Conservation (phyloP, 129 eudicot species). For the Solidago caesia region DNA sequence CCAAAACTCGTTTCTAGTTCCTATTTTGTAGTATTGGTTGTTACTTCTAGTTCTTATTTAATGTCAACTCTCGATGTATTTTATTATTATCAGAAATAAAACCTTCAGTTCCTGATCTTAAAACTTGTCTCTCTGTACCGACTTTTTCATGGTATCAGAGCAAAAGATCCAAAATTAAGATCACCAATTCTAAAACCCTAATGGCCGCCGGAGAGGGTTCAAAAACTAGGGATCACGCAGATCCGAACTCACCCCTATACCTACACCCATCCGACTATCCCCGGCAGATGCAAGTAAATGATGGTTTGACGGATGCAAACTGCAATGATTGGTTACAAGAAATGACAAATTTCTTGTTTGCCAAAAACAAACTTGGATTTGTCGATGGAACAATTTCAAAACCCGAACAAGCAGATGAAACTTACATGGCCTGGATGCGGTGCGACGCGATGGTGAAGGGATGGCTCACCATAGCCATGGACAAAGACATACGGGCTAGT, state of each 20-base stretch:
- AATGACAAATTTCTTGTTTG: slow-evolving; percentile 9
- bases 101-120: too few relatives aligned
- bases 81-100: too few relatives aligned
- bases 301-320: not conserved
- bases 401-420: not conserved
- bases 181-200: too few relatives aligned
- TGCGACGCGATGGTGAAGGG: not conserved
- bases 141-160: too few relatives aligned
- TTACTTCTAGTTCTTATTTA: too few relatives aligned
- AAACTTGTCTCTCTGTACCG: too few relatives aligned
- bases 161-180: too few relatives aligned
- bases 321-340: not conserved
- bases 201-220: too few relatives aligned
- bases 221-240: not conserved
- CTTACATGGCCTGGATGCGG: not conserved
- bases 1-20: too few relatives aligned
- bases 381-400: not conserved
- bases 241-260: not conserved
- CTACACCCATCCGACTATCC: not conserved
- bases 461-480: not conserved
- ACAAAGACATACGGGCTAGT: not conserved
- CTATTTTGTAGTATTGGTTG: too few relatives aligned
- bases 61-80: too few relatives aligned
- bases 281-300: not conserved
- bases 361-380: slow-evolving; percentile 3